phyloP scores from a whole-genome alignment of 345 rosid species.

The Gossypium sturtianum region DNA sequence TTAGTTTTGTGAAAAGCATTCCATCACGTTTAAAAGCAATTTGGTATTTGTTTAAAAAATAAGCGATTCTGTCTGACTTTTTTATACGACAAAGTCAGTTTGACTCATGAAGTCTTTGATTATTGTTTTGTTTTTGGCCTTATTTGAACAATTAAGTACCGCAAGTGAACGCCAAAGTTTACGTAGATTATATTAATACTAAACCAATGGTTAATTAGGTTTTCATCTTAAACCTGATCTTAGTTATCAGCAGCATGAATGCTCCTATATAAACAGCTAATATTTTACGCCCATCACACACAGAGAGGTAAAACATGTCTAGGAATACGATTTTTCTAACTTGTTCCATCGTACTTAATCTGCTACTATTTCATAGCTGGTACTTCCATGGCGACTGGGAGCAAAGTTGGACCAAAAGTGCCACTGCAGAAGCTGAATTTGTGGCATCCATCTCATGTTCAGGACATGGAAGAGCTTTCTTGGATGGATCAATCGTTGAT shows the following conservation, averaged over 20 bases:
- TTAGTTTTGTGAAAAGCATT: no score
- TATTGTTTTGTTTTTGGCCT: not conserved
- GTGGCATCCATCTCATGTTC: conserved; percentile 62
- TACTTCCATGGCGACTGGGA: not conserved
- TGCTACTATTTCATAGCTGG: not conserved
- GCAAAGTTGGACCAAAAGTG: conserved; percentile 34
- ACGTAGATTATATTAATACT: not conserved
- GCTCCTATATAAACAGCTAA: not conserved
- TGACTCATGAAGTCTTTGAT: not conserved
- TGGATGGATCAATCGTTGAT: conserved; percentile 41
- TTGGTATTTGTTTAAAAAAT: no score
- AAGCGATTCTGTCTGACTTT: no score
- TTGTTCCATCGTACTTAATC: not conserved
- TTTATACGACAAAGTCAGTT: no score
- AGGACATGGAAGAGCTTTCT: conserved; percentile 63
- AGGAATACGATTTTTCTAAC: not conserved
- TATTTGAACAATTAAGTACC: not conserved
- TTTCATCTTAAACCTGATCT: conserved; percentile 6
- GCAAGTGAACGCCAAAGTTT: not conserved
- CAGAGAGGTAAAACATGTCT: not conserved
- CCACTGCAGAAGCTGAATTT: conserved; percentile 50
- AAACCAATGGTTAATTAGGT: not conserved
- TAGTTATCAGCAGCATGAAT: not conserved
- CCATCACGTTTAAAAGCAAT: no score
- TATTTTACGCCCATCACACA: not conserved